Percentiles rank a stretch among this genome's conserved stretches.
Conservation (phyloP, 805 yeast species). For the Saccharomycopsis oosterbeekiorum region DNA sequence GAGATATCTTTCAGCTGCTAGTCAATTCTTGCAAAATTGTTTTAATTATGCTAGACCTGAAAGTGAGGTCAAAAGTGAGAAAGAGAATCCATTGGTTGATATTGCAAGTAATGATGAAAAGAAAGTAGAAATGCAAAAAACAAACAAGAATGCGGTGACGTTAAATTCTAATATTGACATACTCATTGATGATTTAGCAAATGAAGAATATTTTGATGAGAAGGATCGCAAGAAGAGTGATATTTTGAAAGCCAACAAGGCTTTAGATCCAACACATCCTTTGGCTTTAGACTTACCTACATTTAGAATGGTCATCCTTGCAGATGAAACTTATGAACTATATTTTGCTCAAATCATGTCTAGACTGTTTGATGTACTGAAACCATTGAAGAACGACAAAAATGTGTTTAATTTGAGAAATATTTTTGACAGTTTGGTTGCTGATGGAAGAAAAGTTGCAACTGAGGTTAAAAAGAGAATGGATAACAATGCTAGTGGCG, state of each 20-base stretch:
- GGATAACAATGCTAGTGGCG: conserved; percentile 31
- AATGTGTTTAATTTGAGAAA: conserved; percentile 59
- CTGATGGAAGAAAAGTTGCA: conserved; percentile 90
- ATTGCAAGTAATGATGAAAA: not conserved
- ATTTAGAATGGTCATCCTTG: conserved; percentile 87
- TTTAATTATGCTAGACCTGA: conserved; percentile 82
- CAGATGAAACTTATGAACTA: conserved; percentile 87
- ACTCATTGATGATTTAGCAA: conserved; percentile 28
- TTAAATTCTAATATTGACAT: not conserved
- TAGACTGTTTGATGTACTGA: conserved; percentile 55
- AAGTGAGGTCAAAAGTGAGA: not conserved
- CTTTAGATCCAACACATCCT: conserved; percentile 73
- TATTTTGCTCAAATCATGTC: conserved; percentile 65
- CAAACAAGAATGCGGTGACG: not conserved
- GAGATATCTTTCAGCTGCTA: conserved; percentile 77
- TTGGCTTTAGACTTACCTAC: conserved; percentile 71
- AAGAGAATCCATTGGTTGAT: not conserved
- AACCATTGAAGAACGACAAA: conserved; percentile 36
- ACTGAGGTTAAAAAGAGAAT: conserved; percentile 79
- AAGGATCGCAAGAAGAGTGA: conserved; percentile 23
- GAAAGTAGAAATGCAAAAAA: not conserved
- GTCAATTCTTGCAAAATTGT: conserved; percentile 75
- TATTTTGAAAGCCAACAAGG: conserved; percentile 58
- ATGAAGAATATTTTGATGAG: conserved; percentile 26
- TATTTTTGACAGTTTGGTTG: conserved; percentile 82